Evolutionary conservation across 805 yeast genomes (phyloP), one percentile per base, ranked within the genome.

Genomic region (Monosporozyma aerobia): DNA sequence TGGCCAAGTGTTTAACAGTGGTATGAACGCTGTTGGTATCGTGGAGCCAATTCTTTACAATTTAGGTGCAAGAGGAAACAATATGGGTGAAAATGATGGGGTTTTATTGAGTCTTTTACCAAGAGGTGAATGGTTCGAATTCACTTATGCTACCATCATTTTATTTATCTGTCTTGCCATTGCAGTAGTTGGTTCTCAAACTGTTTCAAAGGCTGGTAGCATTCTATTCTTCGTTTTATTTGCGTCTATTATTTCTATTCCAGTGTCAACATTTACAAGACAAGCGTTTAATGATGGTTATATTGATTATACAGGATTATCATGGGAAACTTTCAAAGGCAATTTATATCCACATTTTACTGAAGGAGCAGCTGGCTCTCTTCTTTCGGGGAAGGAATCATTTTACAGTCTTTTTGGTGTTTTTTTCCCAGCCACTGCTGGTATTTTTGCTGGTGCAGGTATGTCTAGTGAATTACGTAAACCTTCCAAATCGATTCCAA

Each of bases 351-450:
- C 98, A 0, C 76, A 79, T 50, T 89, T 89, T 66, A 90, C 97
- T 0, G 75, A 78, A 40, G 94, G 94, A 23, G 97, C 98, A 2
- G 97, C 96, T 4, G 99, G 98, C 0, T 87, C 96, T 3, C 80
- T 83, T 30, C 57, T 76, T 27, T 58, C 67, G 8, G 70, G 71
- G 0, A 80, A 77, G 14, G 98, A 92, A 65, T 88, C 83, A 1
- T 89, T 92, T 63, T 80, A 83, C 51, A 85, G 87, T 64, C 70
- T 95, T 57, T 94, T 94, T 77, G 98, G 98, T 3, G 87, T 94
- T 46, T 89, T 94, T 63, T 94, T 94, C 73, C 97, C 99, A 10
- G 97, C 99, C 1, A 92, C 99, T 0, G 97, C 98, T 6, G 99
- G 99, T 53, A 90, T 94, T 29, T 85, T 94, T 68, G 98, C 99